Conservation (phyloP, 176 grass and related monocot species). For the Aegilops umbellulata region DNA sequence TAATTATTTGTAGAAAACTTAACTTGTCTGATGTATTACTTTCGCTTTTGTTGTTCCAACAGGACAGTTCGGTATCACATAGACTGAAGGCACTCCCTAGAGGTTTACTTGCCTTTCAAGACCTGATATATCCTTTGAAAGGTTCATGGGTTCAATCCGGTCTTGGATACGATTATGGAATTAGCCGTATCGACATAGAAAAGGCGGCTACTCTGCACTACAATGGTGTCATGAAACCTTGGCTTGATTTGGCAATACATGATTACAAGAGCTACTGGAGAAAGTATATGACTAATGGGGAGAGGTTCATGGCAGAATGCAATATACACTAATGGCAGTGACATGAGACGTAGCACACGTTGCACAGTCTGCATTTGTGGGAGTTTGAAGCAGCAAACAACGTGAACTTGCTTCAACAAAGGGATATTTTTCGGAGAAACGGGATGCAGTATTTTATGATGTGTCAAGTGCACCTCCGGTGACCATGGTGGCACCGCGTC, state of each 20-base stretch:
- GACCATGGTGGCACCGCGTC: not conserved
- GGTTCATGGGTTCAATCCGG: slow-evolving; percentile 56
- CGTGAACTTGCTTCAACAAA: slow-evolving; percentile 17
- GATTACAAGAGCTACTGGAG: slow-evolving; percentile 58
- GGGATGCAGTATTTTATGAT: not conserved
- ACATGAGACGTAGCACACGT: not conserved
- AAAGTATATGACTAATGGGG: slow-evolving; percentile 52
- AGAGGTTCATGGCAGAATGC: slow-evolving; percentile 65
- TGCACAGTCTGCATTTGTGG: not conserved
- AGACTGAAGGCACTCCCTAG: slow-evolving; percentile 39
- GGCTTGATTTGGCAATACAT: slow-evolving; percentile 68
- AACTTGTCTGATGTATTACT: not conserved
- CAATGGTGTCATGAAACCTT: slow-evolving; percentile 84
- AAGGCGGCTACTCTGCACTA: slow-evolving; percentile 52
- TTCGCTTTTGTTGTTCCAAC: slow-evolving; percentile 37
- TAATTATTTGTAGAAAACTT: not conserved
- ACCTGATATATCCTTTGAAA: slow-evolving; percentile 60
- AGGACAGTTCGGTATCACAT: slow-evolving; percentile 34
- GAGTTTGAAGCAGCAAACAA: not conserved
- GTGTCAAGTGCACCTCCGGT: not conserved
- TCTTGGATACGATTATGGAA: slow-evolving; percentile 59
- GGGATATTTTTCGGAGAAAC: not conserved
- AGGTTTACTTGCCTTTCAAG: slow-evolving; percentile 68
- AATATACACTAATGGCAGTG: slow-evolving; percentile 47
- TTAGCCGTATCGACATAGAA: slow-evolving; percentile 27